Evolutionary conservation across 306 rosid genomes (phyloP), one percentile per base, ranked within the genome.

Genomic region (Prunus armeniaca): DNA sequence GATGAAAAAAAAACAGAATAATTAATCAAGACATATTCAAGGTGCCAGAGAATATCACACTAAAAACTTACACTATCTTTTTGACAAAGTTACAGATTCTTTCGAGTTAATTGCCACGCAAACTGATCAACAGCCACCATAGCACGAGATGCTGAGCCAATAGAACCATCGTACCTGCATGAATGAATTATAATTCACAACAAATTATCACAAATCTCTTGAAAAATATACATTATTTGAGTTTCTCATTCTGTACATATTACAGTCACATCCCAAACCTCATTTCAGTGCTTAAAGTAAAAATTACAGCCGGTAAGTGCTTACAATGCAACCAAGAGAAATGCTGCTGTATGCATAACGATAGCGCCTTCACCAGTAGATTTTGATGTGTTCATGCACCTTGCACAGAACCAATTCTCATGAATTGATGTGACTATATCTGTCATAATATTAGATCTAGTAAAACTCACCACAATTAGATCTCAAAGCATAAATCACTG

Each of bases 111-210:
- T 71, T 86, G 96, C 87, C 85, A 84, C 3, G 89, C 80, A 81
- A 92, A 86, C 79, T 92, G 97, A 84, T 94, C 98, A 79, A 82
- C 89, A 69, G 93, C 89, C 17, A 79, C 88, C 96, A 94, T 92
- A n/a, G 98, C 96, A 71, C 97, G 92, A 76, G 98, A 94, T 54
- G 97, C 98, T 0, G 96, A 88, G 61, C 92, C 97, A 52, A 92
- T 91, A 55, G 98, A 88, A 73, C 96, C 98, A 64, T 90, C 97
- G 25, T 95, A 95, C 82, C 98, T 95, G 90, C 68, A 61, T 46
- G 54, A 67, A 71, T 18, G 71, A 61, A 71, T 3, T 51, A 74
- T 38, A 32, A 46, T 46, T 45, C 50, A 73, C 34, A 22, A 54
- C 55, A 27, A 64, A 27, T 7, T 46, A 56, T 27, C 45, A 57